phyloP scores from a whole-genome alignment of 345 rosid genomes.

The Erucastrum elatum region DNA sequence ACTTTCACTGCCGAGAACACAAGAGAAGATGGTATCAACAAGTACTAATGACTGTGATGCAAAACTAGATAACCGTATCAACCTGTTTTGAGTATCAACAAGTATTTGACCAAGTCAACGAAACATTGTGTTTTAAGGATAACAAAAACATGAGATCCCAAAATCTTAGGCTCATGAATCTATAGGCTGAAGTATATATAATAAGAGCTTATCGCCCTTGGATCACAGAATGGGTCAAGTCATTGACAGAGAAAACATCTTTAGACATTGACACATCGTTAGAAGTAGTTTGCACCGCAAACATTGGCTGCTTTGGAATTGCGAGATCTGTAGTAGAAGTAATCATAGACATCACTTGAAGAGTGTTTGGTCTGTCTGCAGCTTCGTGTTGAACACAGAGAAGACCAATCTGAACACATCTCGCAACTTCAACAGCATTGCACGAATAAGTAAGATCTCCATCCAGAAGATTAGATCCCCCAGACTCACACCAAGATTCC shows the following conservation, averaged over 20 bases:
- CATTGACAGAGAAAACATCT: slow-evolving; percentile 16
- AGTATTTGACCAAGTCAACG: neutral
- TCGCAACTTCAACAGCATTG: slow-evolving; percentile 19
- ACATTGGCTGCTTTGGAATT: slow-evolving; percentile 29
- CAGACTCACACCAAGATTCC: slow-evolving; percentile 33
- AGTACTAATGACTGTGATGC: neutral
- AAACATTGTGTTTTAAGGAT: neutral
- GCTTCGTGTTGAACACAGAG: slow-evolving; percentile 36
- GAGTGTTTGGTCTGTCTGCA: slow-evolving; percentile 30
- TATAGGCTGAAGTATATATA: neutral
- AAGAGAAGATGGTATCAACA: neutral
- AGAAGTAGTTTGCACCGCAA: slow-evolving; percentile 11
- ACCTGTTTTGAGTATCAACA: neutral
- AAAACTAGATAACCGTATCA: neutral
- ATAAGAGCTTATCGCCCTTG: slow-evolving; percentile 27
- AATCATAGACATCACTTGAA: slow-evolving; percentile 26
- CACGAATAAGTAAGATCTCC: slow-evolving; percentile 20
- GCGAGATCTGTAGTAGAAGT: slow-evolving; percentile 35
- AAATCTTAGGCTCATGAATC: neutral
- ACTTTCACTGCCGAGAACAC: no score
- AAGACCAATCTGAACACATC: slow-evolving; percentile 37
- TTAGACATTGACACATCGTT: neutral
- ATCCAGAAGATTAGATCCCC: slow-evolving; percentile 29
- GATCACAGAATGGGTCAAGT: slow-evolving; percentile 27
- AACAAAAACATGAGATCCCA: neutral